Conservation (phyloP, 305 asterid genomes). For the Fraxinus xanthoxyloides region DNA sequence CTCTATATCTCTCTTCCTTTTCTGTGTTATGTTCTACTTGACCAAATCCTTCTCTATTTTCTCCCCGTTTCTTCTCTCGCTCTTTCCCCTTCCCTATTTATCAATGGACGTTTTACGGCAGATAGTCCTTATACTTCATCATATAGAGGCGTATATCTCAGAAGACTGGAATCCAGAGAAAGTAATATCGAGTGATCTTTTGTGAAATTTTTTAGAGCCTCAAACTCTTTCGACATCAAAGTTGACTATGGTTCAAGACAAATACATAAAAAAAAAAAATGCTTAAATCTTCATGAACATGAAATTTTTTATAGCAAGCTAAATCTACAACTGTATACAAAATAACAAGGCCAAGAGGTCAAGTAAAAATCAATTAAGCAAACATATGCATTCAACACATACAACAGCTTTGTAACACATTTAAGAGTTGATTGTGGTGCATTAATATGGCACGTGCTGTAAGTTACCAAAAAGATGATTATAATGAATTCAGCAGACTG, state of each 20-base stretch:
- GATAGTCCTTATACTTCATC: background rate
- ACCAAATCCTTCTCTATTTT: background rate
- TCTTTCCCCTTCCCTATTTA: background rate
- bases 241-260: background rate
- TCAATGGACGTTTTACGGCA: background rate
- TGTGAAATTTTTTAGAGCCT: background rate
- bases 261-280: background rate
- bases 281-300: background rate
- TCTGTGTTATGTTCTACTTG: background rate
- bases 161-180: background rate
- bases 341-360: background rate
- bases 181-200: background rate
- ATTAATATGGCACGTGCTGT: background rate
- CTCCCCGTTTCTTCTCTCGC: background rate
- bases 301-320: background rate
- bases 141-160: background rate
- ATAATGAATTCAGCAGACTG: slow-evolving; percentile 10
- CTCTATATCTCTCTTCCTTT: background rate
- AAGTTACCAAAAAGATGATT: background rate
- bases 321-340: background rate
- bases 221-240: background rate
- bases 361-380: background rate
- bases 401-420: background rate
- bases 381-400: background rate
- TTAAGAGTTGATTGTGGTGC: background rate